A percentile compares a stretch with the other conserved stretches of the same genome.
Evolutionary conservation across 352 stramenopile genomes (phyloP).

Genomic region (Peronospora farinosa): DNA sequence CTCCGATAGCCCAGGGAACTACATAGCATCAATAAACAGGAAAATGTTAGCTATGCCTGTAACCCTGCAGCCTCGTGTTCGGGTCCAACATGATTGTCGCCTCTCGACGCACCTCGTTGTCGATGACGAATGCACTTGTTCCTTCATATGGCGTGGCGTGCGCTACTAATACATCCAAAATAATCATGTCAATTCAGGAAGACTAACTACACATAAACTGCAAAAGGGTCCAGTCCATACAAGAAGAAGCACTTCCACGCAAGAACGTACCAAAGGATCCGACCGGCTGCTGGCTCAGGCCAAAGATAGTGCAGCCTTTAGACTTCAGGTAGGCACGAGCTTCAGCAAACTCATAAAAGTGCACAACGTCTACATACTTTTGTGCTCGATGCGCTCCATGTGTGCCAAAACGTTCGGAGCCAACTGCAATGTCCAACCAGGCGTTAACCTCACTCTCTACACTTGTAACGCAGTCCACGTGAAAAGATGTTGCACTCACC

Average conservation of each 20-base stretch:
- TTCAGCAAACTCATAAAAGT: slow-evolving; percentile 66
- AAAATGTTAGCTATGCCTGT: neutral
- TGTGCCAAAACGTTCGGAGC: slow-evolving; percentile 68
- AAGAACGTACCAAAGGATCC: slow-evolving; percentile 28
- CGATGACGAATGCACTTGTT: slow-evolving; percentile 65
- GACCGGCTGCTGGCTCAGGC: slow-evolving; percentile 28
- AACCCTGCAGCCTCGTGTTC: neutral
- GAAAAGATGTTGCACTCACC: slow-evolving; percentile 29
- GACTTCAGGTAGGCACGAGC: slow-evolving; percentile 48
- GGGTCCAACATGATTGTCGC: neutral
- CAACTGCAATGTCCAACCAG: slow-evolving; percentile 35
- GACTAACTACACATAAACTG: too few species aligned
- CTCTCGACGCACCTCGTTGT: slow-evolving; percentile 49
- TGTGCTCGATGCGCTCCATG: slow-evolving; percentile 70
- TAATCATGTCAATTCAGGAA: neutral
- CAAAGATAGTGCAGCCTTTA: slow-evolving; percentile 55
- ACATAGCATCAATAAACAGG: slow-evolving; percentile 3
- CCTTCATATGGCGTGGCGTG: slow-evolving; percentile 44
- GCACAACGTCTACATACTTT: slow-evolving; percentile 72
- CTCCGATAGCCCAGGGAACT: slow-evolving; percentile 43
- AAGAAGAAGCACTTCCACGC: neutral
- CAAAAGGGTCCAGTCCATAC: too few species aligned
- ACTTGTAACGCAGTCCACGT: neutral
- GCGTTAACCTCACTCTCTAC: slow-evolving; percentile 1
- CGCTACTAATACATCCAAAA: slow-evolving; percentile 31